Evolutionary conservation across 352 stramenopile genomes (phyloP).

Genomic region (Phytopythium montanum): DNA sequence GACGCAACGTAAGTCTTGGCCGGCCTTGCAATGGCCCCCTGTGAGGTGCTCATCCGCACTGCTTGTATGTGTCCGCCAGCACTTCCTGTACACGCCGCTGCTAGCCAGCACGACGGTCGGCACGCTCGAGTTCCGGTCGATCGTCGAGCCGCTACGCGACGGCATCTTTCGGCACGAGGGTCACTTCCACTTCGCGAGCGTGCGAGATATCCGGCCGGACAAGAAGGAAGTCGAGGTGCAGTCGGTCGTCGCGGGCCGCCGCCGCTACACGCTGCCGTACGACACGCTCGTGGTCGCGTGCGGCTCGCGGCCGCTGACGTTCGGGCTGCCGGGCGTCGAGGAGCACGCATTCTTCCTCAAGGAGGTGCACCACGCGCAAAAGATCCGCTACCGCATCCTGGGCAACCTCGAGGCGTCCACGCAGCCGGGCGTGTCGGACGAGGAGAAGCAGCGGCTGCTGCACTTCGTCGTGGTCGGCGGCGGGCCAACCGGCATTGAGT

Average conservation of each 20-base stretch:
- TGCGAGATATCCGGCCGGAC: conserved; percentile 74
- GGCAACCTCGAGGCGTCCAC: conserved; percentile 95
- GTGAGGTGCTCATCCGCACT: not conserved
- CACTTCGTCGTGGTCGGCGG: conserved; percentile 98
- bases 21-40: too few species aligned
- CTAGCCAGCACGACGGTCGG: conserved; percentile 93
- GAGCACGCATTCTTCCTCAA: conserved; percentile 97
- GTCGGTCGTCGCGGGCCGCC: conserved; percentile 47
- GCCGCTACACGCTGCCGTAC: conserved; percentile 86
- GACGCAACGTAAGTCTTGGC: conserved; percentile 69
- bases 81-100: conserved; percentile 98
- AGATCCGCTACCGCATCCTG: conserved; percentile 73
- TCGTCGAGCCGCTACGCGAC: conserved; percentile 94
- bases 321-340: conserved; percentile 88
- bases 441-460: conserved; percentile 90
- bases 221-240: conserved; percentile 72
- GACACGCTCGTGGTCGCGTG: conserved; percentile 93
- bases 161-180: conserved; percentile 62
- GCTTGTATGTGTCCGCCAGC: conserved; percentile 33
- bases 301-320: conserved; percentile 94
- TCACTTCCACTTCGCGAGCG: conserved; percentile 69
- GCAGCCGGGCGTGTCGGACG: conserved; percentile 72
- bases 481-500: conserved; percentile 94
- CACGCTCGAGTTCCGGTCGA: conserved; percentile 96
- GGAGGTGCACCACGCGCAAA: conserved; percentile 93